Evolutionary conservation across 345 rosid species (phyloP).

Genomic region (Salix suchowensis): DNA sequence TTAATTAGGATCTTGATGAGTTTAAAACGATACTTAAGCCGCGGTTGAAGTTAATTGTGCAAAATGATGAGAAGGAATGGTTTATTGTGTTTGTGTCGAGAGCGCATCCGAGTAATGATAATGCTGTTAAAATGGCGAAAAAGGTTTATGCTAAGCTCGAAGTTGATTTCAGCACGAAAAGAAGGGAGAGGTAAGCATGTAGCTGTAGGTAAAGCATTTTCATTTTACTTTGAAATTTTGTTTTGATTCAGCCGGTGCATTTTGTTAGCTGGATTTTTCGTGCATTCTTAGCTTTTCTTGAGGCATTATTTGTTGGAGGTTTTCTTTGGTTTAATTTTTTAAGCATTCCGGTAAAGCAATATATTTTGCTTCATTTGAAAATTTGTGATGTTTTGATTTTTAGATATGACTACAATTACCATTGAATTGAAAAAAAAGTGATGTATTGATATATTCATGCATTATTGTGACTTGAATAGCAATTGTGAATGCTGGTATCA

Average conservation of each 20-base stretch:
- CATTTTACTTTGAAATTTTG: neutral
- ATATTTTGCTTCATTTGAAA: too few species aligned
- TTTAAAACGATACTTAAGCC: constrained; percentile 92
- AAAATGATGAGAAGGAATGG: constrained; percentile 94
- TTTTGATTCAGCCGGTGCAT: neutral
- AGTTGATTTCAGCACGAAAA: constrained; percentile 94
- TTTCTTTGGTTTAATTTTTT: too few species aligned
- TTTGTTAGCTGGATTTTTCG: too few species aligned
- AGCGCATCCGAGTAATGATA: constrained; percentile 89
- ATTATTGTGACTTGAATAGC: too few species aligned
- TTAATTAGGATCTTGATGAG: constrained; percentile 85
- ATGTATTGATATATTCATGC: too few species aligned
- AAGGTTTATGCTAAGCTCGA: constrained; percentile 85
- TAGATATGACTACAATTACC: too few species aligned
- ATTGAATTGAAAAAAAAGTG: too few species aligned
- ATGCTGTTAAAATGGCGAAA: constrained; percentile 78
- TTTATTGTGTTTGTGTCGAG: constrained; percentile 89
- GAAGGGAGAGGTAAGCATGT: constrained; percentile 71
- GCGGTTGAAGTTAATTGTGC: constrained; percentile 78
- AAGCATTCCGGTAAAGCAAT: too few species aligned
- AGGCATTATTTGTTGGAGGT: too few species aligned
- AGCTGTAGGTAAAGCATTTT: neutral
- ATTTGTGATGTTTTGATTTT: too few species aligned
- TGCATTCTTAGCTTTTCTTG: too few species aligned
- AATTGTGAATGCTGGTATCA: too few species aligned